These are phyloP conservation scores for Chrysoporthe cubensis DNA, from an alignment of 2,329 filamentous ascomycete genomes.

Conservation along the genomic window DNA sequence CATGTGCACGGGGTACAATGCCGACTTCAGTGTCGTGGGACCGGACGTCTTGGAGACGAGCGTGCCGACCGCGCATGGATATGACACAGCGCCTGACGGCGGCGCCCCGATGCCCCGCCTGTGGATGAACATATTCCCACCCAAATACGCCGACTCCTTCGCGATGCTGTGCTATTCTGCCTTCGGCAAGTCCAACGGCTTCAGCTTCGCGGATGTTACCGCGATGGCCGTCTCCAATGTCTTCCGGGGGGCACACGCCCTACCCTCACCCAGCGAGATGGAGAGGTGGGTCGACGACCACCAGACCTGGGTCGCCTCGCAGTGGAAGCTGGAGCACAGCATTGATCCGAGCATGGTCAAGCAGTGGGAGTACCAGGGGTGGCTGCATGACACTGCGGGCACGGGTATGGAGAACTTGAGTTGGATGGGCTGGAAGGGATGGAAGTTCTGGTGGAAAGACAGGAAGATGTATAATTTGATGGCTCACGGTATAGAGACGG, in stretches of 20 bases:
- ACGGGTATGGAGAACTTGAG: conserved; percentile 29
- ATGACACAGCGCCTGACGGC: background rate
- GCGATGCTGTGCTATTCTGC: conserved; percentile 47
- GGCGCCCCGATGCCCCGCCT: conserved; percentile 23
- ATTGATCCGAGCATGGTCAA: conserved; percentile 26
- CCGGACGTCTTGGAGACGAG: conserved; percentile 24
- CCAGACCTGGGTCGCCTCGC: conserved; percentile 39
- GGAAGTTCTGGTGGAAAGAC: conserved; percentile 28
- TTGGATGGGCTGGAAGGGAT: conserved; percentile 28
- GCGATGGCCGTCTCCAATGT: conserved; percentile 50
- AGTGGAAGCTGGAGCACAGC: conserved; percentile 34
- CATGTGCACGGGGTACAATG: conserved; percentile 27
- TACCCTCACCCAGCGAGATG: conserved; percentile 46
- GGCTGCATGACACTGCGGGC: conserved; percentile 28
- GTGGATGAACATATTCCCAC: conserved; percentile 30
- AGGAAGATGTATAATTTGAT: conserved; percentile 28
- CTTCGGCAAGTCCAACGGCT: conserved; percentile 39
- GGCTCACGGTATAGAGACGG: conserved; percentile 28
- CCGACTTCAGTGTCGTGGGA: conserved; percentile 23
- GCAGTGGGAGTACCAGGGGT: conserved; percentile 27
- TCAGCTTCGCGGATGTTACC: conserved; percentile 47
- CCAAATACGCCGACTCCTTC: conserved; percentile 40
- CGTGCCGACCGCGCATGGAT: conserved; percentile 19
- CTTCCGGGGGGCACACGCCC: conserved; percentile 43
- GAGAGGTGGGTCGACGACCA: conserved; percentile 39